Base-by-base conservation (phyloP, 1,139 yeast species). In the Lodderomyces oxycetoniae region DNA sequence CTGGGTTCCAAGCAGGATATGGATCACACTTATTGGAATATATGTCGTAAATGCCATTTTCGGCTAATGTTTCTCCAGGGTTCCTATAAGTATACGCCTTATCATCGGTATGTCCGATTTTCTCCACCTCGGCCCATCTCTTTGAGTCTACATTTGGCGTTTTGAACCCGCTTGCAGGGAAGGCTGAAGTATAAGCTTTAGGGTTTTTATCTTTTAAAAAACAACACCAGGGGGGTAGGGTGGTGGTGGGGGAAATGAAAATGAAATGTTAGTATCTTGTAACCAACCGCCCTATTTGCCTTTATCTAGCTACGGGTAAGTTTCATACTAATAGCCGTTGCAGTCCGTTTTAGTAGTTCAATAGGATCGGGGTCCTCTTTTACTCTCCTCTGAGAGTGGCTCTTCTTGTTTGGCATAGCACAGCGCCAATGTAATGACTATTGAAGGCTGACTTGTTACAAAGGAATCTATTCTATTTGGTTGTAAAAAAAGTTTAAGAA, bases 1-100 rank as follows among this genome's bases (percentile, higher is more conserved):
- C 53, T 5, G 59, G 49, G 8, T 55, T 52, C 87, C 87, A 80
- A 4, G 79, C 59, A 0, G 86, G 84, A 47, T 76, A 79, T 0
- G 77, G 74, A 36, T 74, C 74, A 39, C 63, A 61, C 26, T 54
- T 57, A 39, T 52, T 57, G 30, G 59, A 65, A 41, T 62, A 64
- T 6, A 56, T 52, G 34, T 65, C 71, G 38, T 59, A 61, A 16
- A 63, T 49, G 4, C 67, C 67, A 31, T 61, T 52, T 38, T 67
- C 75, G 3, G 69, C 67, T 35, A 71, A 55, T 4, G 48, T 44
- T 36, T 63, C 64, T 2, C 53, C 59, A 7, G 53, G 49, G 11
- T 38, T 32, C 16, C 39, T 39, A 21, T 37, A 38, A 53, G 17
- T 36, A 4, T 55, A 60, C 12, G 58, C 52, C 9, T 35, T 32